Evolutionary conservation across 129 eudicot genomes (phyloP).

Genomic region (Centella asiatica): DNA sequence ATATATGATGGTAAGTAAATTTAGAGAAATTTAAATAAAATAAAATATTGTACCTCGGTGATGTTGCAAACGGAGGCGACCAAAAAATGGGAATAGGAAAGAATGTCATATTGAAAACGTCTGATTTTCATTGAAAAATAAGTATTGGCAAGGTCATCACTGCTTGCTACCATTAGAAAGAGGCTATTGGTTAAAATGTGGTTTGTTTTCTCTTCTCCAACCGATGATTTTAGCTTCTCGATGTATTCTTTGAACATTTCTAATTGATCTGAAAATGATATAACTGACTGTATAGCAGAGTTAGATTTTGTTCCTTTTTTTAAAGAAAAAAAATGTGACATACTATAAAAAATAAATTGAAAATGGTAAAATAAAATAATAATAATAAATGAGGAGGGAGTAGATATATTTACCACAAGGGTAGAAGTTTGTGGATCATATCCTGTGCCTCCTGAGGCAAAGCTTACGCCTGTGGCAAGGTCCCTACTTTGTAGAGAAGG

Average conservation of each 20-base stretch:
- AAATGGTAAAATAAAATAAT: too few relatives aligned
- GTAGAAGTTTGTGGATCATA: constrained; percentile 9
- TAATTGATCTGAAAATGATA: constrained; percentile 4
- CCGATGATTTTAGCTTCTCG: not conserved
- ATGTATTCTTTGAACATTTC: constrained; percentile 9
- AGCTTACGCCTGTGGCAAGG: not conserved
- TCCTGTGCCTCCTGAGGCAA: constrained; percentile 8
- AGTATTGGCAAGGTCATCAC: constrained; percentile 10
- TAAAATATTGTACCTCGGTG: not conserved
- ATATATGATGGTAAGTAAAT: not conserved
- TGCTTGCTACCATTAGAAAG: constrained; percentile 1
- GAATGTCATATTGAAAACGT: constrained; percentile 2
- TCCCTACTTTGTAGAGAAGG: constrained; percentile 3
- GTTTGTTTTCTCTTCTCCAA: not conserved
- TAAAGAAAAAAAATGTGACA: too few relatives aligned
- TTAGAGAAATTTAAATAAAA: not conserved
- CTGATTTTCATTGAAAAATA: not conserved
- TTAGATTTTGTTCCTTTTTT: too few relatives aligned
- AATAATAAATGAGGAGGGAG: not conserved
- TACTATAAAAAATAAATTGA: too few relatives aligned
- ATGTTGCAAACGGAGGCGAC: not conserved
- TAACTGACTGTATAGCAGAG: constrained; percentile 8
- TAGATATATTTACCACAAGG: not conserved
- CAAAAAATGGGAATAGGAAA: constrained; percentile 1
- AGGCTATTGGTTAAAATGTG: constrained; percentile 1